Base-by-base conservation (phyloP, 139 green algal species). In the Bryopsis sp. region DNA sequence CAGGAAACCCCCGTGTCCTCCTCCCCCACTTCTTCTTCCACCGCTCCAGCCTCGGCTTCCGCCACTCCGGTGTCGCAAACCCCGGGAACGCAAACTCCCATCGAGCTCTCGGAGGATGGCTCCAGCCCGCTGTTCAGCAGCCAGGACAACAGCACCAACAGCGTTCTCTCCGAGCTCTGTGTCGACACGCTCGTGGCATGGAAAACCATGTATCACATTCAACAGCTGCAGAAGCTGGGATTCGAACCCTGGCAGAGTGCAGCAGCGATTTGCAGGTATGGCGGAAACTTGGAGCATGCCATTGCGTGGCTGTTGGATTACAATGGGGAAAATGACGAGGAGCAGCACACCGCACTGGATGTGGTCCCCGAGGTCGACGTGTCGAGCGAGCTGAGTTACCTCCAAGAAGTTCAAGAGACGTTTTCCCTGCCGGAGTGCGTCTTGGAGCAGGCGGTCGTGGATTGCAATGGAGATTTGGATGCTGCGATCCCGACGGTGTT, bases 221-320 rank as follows among this genome's bases (percentile, higher is more conserved):
- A 69, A 29, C 67, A 83, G 48, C 66, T 91, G 37, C 70, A 76
- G 50, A 67, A 59, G 11, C 70, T 91, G 48, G 82, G 81, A 24
- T 89, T 88, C 31, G 22, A 75, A 0, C 60, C 72, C 32, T 79
- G 68, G 71, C 74, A 83, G 47, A 66, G 69, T 2, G 60, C 59
- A 39, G 72, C 69, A 11, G 85, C 84, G 8, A 75, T 90, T 37
- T 78, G 82, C 63, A 73, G 67, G 28, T 66, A 76, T 46, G 85
- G 85, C 57, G 76, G 73, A 70, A 70, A 88, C 38, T 59, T 89
- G 39, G 69, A 87, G 60, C 70, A 47, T 0, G 80, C 78, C 0
- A 37, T 90, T 8, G 67, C 73, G 1, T 82, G 76, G 78, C 77
- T 92, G 60, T 69, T 92, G 38, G 72, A 83, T 37, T 59, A 73